phyloP scores from a whole-genome alignment of 2,329 filamentous ascomycete species.

The Exophiala sp. region DNA sequence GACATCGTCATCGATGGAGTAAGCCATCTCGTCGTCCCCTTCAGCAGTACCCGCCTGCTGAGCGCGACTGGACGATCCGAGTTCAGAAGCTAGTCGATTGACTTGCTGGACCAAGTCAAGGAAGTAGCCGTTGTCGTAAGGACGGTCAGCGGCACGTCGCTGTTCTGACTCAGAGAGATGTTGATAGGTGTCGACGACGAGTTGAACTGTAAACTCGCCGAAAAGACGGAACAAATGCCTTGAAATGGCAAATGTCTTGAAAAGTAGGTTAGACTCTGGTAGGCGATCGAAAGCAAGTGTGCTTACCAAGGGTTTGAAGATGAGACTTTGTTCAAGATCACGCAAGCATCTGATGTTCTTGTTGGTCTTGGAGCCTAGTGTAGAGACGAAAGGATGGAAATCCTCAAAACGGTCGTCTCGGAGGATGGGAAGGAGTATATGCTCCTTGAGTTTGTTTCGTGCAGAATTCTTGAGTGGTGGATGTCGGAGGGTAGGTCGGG shows the following conservation, averaged over 20 bases:
- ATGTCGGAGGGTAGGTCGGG: conserved; percentile 47
- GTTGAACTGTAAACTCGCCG: conserved; percentile 84
- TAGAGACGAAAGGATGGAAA: conserved; percentile 75
- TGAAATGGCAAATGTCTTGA: conserved; percentile 69
- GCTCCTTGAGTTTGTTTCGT: conserved; percentile 72
- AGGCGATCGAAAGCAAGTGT: conserved; percentile 58
- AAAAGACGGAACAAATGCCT: conserved; percentile 79
- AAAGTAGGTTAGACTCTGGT: conserved; percentile 64
- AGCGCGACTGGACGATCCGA: conserved; percentile 66
- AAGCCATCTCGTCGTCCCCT: conserved; percentile 47
- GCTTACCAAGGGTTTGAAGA: conserved; percentile 84
- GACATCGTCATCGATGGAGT: conserved; percentile 64
- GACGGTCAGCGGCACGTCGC: conserved; percentile 76
- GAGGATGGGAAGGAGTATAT: conserved; percentile 74
- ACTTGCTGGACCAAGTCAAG: conserved; percentile 95
- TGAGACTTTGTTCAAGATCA: conserved; percentile 88
- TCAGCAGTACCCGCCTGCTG: conserved; percentile 54
- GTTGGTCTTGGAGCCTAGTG: conserved; percentile 64
- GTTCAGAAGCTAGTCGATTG: conserved; percentile 78
- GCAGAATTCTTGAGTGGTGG: conserved; percentile 66
- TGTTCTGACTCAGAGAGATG: conserved; percentile 83
- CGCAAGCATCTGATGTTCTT: conserved; percentile 87
- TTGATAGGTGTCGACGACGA: conserved; percentile 84
- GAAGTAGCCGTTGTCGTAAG: conserved; percentile 95
- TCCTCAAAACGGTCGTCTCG: conserved; percentile 69